Conservation (phyloP, 2,329 filamentous ascomycete species). For the Fusarium vanettenii region DNA sequence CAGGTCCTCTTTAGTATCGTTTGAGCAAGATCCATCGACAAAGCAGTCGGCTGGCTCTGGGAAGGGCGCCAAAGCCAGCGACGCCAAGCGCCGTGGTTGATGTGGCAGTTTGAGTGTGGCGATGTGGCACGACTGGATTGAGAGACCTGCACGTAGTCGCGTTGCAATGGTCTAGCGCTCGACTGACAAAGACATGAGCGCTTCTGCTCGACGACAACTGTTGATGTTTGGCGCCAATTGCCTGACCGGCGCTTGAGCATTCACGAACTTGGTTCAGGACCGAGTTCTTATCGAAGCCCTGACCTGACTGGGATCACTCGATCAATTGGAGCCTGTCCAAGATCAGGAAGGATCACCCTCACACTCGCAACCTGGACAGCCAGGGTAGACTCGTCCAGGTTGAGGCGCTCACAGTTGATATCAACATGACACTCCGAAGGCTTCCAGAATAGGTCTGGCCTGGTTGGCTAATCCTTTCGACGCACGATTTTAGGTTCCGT, state of each 20-base stretch:
- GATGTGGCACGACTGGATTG: slow-evolving; percentile 38
- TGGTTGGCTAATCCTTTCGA: not conserved
- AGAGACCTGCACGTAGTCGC: slow-evolving; percentile 20
- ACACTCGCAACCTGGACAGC: slow-evolving; percentile 9
- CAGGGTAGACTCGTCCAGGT: not conserved
- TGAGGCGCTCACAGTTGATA: not conserved
- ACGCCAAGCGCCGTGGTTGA: slow-evolving; percentile 32
- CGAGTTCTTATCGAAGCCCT: not conserved
- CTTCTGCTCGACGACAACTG: not conserved
- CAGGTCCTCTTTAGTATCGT: slow-evolving; percentile 8
- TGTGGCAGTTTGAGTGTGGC: slow-evolving; percentile 25
- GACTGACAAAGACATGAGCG: not conserved
- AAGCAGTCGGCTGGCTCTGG: slow-evolving; percentile 16
- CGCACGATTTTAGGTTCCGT: slow-evolving; percentile 5
- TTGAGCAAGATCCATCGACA: slow-evolving; percentile 7
- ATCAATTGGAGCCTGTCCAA: not conserved
- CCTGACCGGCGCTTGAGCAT: slow-evolving; percentile 1
- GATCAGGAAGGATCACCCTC: slow-evolving; percentile 21
- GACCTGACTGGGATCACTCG: not conserved
- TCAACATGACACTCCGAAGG: slow-evolving; percentile 11
- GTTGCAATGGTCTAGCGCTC: slow-evolving; percentile 9
- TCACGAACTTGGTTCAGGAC: not conserved
- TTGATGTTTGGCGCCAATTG: not conserved
- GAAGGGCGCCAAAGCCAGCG: slow-evolving; percentile 26
- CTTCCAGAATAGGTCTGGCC: slow-evolving; percentile 13